Percentiles rank a stretch among this genome's conserved stretches.
These are phyloP conservation scores for Blastobotrys americana DNA, from an alignment of 805 yeast species.

Conservation along the genomic window DNA sequence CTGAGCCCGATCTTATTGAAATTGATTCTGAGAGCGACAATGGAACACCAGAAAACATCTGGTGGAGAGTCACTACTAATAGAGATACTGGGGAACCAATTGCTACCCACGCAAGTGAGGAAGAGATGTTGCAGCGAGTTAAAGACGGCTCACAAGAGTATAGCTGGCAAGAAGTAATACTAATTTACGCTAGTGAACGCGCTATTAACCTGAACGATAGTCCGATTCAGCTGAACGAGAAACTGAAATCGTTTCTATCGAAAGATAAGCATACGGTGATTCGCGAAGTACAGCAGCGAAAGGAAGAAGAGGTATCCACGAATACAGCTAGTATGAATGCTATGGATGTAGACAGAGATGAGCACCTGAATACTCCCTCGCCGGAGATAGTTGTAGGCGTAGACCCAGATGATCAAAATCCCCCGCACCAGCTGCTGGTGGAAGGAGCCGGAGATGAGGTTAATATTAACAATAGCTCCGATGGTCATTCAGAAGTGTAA, in stretches of 20 bases:
- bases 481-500: no score
- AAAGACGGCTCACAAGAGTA: slow-evolving; percentile 15
- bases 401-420: no score
- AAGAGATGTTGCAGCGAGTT: slow-evolving; percentile 16
- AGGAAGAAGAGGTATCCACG: no score
- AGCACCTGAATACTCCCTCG: no score
- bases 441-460: no score
- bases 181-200: slow-evolving; percentile 17
- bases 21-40: slow-evolving; percentile 4
- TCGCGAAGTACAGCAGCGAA: neutral
- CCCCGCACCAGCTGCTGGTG: no score
- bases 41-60: slow-evolving; percentile 3
- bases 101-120: slow-evolving; percentile 7
- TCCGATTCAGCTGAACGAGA: slow-evolving; percentile 9
- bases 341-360: no score
- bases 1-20: slow-evolving; percentile 12
- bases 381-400: neutral
- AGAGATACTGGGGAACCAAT: slow-evolving; percentile 4
- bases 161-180: slow-evolving; percentile 17
- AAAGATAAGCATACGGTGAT: slow-evolving; percentile 9
- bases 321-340: no score
- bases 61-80: slow-evolving; percentile 13
- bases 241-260: slow-evolving; percentile 10
- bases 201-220: slow-evolving; percentile 14
- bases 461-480: no score